Base-by-base conservation (phyloP, 1,284 basidiomycete species). In the Cutaneotrichosporon dermatis region DNA sequence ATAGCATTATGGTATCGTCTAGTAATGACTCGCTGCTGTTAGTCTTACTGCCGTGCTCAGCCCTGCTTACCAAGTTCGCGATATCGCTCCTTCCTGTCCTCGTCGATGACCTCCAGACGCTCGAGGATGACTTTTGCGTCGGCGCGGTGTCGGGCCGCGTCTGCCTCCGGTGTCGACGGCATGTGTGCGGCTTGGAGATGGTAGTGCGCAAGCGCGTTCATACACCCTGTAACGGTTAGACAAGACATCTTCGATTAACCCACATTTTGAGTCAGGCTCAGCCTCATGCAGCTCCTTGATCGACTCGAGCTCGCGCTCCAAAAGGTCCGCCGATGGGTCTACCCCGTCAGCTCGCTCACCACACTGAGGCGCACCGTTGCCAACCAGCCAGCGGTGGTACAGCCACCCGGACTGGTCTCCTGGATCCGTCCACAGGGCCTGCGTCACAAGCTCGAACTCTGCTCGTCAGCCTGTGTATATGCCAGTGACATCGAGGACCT, bases 391-490 rank as follows among this genome's bases (percentile, higher is more conserved):
- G 13, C 92, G 85, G 72, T 99, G 96, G 75, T 99, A 99, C 57
- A 98, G 86, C 96, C 96, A 99, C 0, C 92, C 92, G 62, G 90
- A 93, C 76, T 97, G 93, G 76, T 99, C 96, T 51, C 86, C 85
- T 1, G 96, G 96, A 73, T 98, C 95, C 0, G 94, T 97, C 79
- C 92, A 99, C 79, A 99, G 85, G 0, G 95, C 96, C 71, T 96
- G 92, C 65, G 88, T 85, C 16, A 97, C 87, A 10, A 97, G 82
- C 51, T 95, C 91, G 70, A 95, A 90, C 72, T 99, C 96, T 92
- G 71, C 25, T 5, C 0, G 51, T 43, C 43, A 62, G 51, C n/a
- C 9, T 4, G 12, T 1, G n/a, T 10, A 2, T 13, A 45, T 4
- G 5, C 3, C 2, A 15, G 11, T 12, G 11, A 35, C 39, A 42